Conservation (phyloP, 179 eudicot genomes). For the Nepenthes alata region DNA sequence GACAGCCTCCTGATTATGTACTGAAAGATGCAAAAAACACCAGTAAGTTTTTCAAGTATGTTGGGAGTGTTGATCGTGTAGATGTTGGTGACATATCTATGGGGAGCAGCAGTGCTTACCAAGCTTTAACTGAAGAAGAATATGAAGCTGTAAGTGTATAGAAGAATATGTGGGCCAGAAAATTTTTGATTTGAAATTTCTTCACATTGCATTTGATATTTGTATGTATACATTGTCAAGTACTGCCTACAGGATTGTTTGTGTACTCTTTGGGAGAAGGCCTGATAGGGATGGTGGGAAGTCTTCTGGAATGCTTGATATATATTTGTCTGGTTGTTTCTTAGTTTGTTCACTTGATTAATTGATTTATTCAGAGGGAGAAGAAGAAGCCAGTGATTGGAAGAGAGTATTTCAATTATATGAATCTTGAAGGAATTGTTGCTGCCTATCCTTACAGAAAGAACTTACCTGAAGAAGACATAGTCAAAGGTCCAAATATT, state of each 20-base stretch:
- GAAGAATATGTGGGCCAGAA: background rate
- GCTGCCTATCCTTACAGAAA: conserved; percentile 71
- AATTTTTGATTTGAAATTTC: background rate
- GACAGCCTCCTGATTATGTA: conserved; percentile 92
- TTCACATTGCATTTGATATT: too few relatives aligned
- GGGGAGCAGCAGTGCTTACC: conserved; percentile 44
- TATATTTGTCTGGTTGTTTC: background rate
- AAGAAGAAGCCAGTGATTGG: conserved; percentile 67
- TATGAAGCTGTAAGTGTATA: conserved; percentile 75
- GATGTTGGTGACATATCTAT: conserved; percentile 28
- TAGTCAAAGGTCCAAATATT: conserved; percentile 37
- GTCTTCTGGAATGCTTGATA: too few relatives aligned
- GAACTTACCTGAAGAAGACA: conserved; percentile 60
- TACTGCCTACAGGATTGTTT: background rate
- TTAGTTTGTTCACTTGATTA: background rate
- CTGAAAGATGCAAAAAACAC: conserved; percentile 77
- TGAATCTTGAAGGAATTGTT: conserved; percentile 81
- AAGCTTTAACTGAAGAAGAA: conserved; percentile 70
- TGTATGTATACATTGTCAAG: background rate
- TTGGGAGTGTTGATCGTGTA: conserved; percentile 48
- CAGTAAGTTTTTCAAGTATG: conserved; percentile 81
- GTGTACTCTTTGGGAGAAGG: too few relatives aligned
- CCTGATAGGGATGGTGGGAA: too few relatives aligned
- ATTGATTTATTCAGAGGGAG: conserved; percentile 55
- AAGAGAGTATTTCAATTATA: conserved; percentile 78